Evolutionary conservation across 257 asterid genomes (phyloP), one percentile per base, ranked within the genome.

Genomic region (Nicotiana paniculata): DNA sequence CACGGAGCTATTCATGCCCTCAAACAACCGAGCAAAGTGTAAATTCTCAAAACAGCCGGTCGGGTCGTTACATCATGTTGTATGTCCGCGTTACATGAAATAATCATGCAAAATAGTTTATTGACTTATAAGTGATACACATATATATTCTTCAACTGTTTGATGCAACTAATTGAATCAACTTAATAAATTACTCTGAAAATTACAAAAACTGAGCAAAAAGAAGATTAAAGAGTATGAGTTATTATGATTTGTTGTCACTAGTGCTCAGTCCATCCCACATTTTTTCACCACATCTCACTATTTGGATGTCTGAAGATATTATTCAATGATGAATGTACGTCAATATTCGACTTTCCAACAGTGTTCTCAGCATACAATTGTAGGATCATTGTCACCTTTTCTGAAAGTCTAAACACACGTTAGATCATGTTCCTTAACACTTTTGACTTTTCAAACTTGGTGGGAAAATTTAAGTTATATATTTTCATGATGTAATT

Each of bases 331-430:
- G 79, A 15, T 8, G 63, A 74, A 51, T 74, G 43, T 46, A 26
- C 79, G 51, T 74, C 63, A 74, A 51, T 51, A 9, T 74, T 48
- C 26, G 0, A 48, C 43, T 24, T 74, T 48, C 0, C 62, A 48
- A 48, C 79, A 74, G 79, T 48, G 79, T 61, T 74, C 79, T 74
- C 2, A 26, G 26, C 26, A 7, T 26, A 15, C 63, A 74, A 74
- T 13, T 74, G 79, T 74, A 51, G 46, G 24, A 74, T 74, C 79
- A 74, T 74, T 74, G 79, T 74, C 79, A 74, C 63, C 79, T 74
- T 74, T 74, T 51, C 63, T 51, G 63, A 74, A 74, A 13, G 79
- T 43, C 26, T 74, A 51, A 74, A 74, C 79, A 74, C 79, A 26
- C 79, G 3, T 7, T 48, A 43, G 21, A 74, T 74, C 43, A 48